Conservation (phyloP, 306 rosid genomes). For the Sesbania bispinosa region DNA sequence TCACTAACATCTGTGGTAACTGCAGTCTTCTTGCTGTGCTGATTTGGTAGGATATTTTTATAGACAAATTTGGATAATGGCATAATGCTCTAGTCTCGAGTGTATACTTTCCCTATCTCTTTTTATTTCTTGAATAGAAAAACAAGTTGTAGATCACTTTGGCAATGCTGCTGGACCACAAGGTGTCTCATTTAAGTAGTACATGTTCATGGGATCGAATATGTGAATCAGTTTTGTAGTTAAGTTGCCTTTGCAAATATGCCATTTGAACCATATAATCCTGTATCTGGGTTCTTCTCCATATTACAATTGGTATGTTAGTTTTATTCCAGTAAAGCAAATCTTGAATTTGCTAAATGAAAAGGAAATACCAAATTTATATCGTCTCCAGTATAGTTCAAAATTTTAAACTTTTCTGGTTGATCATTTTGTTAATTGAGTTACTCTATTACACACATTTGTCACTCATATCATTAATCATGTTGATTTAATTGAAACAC, state of each 20-base stretch:
- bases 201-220: neutral
- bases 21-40: neutral
- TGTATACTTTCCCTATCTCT: neutral
- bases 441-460: neutral
- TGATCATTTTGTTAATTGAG: constrained; percentile 2
- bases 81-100: neutral
- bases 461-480: neutral
- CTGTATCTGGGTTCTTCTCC: neutral
- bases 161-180: neutral
- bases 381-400: neutral
- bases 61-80: neutral
- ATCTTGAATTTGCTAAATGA: neutral
- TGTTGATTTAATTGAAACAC: neutral
- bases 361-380: neutral
- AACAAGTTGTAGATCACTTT: neutral
- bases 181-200: neutral
- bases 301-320: neutral
- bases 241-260: neutral
- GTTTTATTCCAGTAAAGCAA: neutral
- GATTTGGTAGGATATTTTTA: constrained; percentile 5
- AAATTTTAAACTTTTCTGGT: neutral
- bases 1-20: neutral
- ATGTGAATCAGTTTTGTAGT: neutral
- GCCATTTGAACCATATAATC: neutral
- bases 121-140: neutral